phyloP scores from a whole-genome alignment of 495 filamentous ascomycete species.

The Xylaria flabelliformis region DNA sequence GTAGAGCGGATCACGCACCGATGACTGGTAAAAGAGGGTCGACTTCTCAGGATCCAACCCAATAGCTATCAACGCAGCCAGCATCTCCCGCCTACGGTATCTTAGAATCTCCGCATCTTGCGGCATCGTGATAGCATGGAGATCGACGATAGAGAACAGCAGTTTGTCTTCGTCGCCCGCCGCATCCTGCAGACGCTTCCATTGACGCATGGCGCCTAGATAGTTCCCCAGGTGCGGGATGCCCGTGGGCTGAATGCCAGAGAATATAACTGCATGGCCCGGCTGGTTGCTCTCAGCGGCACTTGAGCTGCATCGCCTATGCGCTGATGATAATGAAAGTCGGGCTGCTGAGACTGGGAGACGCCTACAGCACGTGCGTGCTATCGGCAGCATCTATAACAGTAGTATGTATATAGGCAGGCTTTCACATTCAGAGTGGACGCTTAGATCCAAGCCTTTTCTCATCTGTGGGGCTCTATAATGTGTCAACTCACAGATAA shows the following conservation, averaged over 20 bases:
- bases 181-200: constrained; percentile 78
- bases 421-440: background rate
- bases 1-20: constrained; percentile 47
- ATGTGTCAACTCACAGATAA: background rate
- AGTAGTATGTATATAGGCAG: background rate
- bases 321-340: constrained; percentile 1
- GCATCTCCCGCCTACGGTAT: constrained; percentile 70
- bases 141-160: constrained; percentile 85
- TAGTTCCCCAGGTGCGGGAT: constrained; percentile 97
- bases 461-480: background rate
- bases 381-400: constrained; percentile 37
- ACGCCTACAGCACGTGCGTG: constrained; percentile 35
- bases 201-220: constrained; percentile 86
- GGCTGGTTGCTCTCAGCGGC: constrained; percentile 19
- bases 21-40: constrained; percentile 85
- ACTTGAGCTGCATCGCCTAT: background rate
- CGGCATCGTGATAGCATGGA: constrained; percentile 87
- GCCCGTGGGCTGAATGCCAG: constrained; percentile 95
- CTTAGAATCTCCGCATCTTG: constrained; percentile 66
- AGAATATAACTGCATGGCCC: constrained; percentile 70
- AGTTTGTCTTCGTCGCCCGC: constrained; percentile 62
- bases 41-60: constrained; percentile 77
- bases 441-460: background rate
- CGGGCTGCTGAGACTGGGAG: constrained; percentile 30
- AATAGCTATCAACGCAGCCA: constrained; percentile 82